Conservation (phyloP, 495 filamentous ascomycete genomes). For the Aspergillus funiculosus region DNA sequence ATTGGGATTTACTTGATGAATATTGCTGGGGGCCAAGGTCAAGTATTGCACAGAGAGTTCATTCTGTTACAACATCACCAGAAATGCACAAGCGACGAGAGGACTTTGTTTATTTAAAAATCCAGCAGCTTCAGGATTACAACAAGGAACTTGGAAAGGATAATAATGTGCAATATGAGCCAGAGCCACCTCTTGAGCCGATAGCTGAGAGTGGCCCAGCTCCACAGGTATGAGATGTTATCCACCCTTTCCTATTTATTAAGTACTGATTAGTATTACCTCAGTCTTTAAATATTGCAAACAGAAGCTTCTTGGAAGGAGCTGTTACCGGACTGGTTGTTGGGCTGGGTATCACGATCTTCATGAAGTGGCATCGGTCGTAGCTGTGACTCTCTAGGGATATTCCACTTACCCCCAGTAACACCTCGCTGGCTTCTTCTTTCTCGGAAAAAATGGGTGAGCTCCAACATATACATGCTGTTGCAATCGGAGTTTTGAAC, state of each 20-base stretch:
- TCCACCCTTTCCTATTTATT: neutral
- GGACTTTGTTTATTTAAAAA: slow-evolving; percentile 1
- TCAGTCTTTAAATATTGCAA: neutral
- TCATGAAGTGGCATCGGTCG: no score
- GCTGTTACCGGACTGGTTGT: neutral
- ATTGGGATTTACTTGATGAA: slow-evolving; percentile 7
- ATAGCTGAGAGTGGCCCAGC: neutral
- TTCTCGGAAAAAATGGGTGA: no score
- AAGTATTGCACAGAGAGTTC: neutral
- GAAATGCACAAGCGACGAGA: slow-evolving; percentile 6
- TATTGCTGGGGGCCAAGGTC: slow-evolving; percentile 2
- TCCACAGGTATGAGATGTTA: neutral
- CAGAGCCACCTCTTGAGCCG: neutral
- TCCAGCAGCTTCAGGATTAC: slow-evolving; percentile 1
- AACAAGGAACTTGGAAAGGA: neutral
- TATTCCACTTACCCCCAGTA: no score
- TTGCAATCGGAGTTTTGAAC: neutral
- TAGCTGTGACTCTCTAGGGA: no score
- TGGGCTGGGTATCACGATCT: neutral
- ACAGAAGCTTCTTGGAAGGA: neutral
- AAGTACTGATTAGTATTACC: neutral
- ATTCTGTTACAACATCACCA: neutral
- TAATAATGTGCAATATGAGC: neutral
- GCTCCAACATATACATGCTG: no score
- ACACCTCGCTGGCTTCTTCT: no score